These are phyloP conservation scores for Jamesozyma hellenica DNA, from an alignment of 805 yeast genomes.

Conservation along the genomic window DNA sequence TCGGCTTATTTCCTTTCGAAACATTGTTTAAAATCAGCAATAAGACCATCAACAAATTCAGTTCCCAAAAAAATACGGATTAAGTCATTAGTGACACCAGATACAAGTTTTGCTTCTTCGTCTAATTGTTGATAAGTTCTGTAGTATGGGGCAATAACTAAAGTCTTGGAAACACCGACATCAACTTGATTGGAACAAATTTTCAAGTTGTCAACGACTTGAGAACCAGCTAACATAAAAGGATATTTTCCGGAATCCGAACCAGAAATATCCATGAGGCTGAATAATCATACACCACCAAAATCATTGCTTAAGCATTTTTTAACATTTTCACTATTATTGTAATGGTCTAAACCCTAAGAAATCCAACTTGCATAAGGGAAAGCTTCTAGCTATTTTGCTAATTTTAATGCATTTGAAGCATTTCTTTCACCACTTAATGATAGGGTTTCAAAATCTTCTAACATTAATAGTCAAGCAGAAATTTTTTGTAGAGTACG, in stretches of 20 bases:
- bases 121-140: conserved; percentile 90
- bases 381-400: conserved; percentile 61
- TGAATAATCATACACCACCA: conserved; percentile 85
- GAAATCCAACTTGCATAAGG: conserved; percentile 81
- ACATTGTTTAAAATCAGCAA: conserved; percentile 80
- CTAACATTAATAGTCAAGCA: conserved; percentile 73
- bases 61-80: conserved; percentile 87
- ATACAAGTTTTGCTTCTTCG: conserved; percentile 66
- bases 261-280: conserved; percentile 54
- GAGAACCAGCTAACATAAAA: conserved; percentile 69
- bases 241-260: conserved; percentile 43
- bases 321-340: conserved; percentile 70
- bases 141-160: conserved; percentile 90
- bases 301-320: conserved; percentile 72
- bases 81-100: conserved; percentile 84
- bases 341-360: conserved; percentile 73
- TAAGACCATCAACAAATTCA: conserved; percentile 83
- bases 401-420: conserved; percentile 69
- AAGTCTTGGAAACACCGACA: conserved; percentile 92
- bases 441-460: conserved; percentile 93
- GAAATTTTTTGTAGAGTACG: conserved; percentile 88
- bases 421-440: conserved; percentile 91
- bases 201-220: conserved; percentile 72
- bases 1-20: conserved; percentile 41
- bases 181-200: conserved; percentile 88